Percentiles rank a stretch among this genome's conserved stretches.
These are phyloP conservation scores for Hordeum vulgare DNA, from an alignment of 176 grass and related monocot genomes.

Conservation along the genomic window DNA sequence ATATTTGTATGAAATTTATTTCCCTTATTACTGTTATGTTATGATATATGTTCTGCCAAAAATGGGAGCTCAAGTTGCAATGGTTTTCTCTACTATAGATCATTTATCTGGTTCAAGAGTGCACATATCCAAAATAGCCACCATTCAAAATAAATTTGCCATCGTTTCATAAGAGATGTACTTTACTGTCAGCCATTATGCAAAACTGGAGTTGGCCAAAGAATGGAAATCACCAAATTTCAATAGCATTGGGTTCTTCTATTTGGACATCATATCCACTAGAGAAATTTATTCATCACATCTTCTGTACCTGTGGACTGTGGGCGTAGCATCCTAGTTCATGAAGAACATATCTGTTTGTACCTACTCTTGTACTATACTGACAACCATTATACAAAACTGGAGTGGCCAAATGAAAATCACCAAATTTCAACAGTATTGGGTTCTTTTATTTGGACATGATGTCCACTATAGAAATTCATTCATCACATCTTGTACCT, in stretches of 20 bases:
- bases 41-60: not conserved
- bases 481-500: not conserved
- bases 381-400: not conserved
- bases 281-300: not conserved
- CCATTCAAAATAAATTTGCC: not conserved
- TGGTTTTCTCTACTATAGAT: not conserved
- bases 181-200: not conserved
- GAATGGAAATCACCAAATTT: not conserved
- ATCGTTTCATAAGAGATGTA: not conserved
- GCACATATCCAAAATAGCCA: not conserved
- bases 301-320: not conserved
- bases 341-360: not conserved
- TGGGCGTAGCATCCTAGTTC: not conserved
- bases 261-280: not conserved
- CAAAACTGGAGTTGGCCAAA: not conserved
- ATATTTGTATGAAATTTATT: slow-evolving; percentile 8
- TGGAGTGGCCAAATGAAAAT: not conserved
- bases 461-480: not conserved
- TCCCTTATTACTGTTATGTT: not conserved
- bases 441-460: not conserved
- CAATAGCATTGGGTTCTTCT: not conserved
- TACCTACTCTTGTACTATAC: not conserved
- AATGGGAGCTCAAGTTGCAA: not conserved
- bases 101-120: slow-evolving; percentile 11
- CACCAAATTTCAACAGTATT: not conserved